Conservation (phyloP, 768 basidiomycete genomes). For the Amanita jacksonii region DNA sequence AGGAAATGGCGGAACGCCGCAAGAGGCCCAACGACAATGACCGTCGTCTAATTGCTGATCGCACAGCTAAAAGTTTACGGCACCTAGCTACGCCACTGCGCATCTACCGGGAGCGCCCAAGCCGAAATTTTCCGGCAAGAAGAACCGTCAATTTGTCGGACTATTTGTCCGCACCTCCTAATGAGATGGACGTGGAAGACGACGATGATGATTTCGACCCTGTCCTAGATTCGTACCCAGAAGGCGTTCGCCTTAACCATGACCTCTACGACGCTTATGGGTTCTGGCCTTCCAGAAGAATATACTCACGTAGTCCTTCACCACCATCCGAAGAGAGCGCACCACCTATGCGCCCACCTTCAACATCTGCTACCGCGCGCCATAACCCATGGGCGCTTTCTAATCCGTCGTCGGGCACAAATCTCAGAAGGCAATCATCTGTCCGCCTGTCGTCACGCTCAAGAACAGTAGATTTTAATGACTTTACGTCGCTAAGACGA, state of each 20-base stretch:
- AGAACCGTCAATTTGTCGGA: constrained; percentile 37
- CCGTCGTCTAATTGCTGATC: constrained; percentile 54
- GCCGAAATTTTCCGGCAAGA: constrained; percentile 27
- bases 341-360: constrained; percentile 14
- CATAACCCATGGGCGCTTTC: constrained; percentile 25
- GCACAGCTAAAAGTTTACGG: constrained; percentile 55
- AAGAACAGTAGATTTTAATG: constrained; percentile 59
- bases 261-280: constrained; percentile 60
- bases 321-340: constrained; percentile 27
- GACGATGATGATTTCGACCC: constrained; percentile 56
- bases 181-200: constrained; percentile 52
- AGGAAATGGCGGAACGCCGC: constrained; percentile 75
- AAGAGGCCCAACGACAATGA: constrained; percentile 43
- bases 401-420: constrained; percentile 13
- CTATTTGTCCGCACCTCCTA: constrained; percentile 41
- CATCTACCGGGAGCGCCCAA: constrained; percentile 36
- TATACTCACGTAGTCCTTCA: constrained; percentile 19
- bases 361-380: constrained; percentile 18
- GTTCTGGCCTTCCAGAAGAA: constrained; percentile 10
- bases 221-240: constrained; percentile 32
- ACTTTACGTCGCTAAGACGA: constrained; percentile 60
- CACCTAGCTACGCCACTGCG: constrained; percentile 43
- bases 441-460: constrained; percentile 48
- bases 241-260: constrained; percentile 48
- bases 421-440: constrained; percentile 46